Evolutionary conservation across 164 flowering plant genomes (phyloP), one percentile per base, ranked within the genome.

Genomic region (Saururus chinensis): DNA sequence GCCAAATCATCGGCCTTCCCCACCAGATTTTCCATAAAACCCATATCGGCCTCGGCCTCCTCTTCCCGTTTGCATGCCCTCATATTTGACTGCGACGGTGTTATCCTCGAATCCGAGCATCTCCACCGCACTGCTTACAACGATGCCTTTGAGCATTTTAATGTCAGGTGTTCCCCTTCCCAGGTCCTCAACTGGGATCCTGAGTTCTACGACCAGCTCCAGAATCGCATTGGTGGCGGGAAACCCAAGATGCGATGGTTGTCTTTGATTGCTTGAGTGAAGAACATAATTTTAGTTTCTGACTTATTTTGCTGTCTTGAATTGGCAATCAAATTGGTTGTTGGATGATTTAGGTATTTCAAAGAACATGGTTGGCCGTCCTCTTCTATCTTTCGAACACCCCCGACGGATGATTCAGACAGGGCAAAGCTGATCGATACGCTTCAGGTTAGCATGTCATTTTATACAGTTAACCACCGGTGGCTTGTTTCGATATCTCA

Each of bases 211-310:
- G 99, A 93, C n/a, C 83, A 49, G 66, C 80, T 93, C 59, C 99
- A 93, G 86, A 93, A 93, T 63, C 84, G 37, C 4, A 77, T 93
- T 51, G 97, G 97, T 22, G 97, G 99, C 1, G 99, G 99, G 23
- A 93, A 90, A 66, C 99, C 99, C 49, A 93, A 93, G 68, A 90
- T 93, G 97, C 76, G 99, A 76, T 90, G 97, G 97, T 88, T 24
- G 53, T 41, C 7, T 17, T 13, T n/a, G 37, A 17, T 0, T 62
- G 21, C 10, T 45, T 13, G 19, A 11, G 5, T 61, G 7, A 4
- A 48, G 12, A 20, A 7, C 25, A 8, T 66, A 56, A 37, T 9
- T 19, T 16, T 20, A 42, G 40, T 20, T 56, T 4, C 22, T 53
- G 55, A 23, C 14, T 14, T 22, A n/a, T 6, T 11, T 53, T 59